These are phyloP conservation scores for Yamadazyma diddensiae DNA, from an alignment of 1,139 yeast genomes.

Conservation along the genomic window DNA sequence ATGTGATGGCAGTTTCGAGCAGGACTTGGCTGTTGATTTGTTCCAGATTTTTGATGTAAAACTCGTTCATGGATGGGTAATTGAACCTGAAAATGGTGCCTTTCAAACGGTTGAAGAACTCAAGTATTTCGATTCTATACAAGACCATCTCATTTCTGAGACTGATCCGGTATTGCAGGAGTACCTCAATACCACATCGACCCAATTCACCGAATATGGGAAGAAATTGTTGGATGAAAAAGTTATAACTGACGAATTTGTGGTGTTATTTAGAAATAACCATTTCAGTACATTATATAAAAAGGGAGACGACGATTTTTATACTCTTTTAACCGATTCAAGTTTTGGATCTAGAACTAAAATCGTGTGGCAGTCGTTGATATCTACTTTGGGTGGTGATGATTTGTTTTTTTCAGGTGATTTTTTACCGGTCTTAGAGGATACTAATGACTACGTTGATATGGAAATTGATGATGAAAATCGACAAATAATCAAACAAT, in stretches of 20 bases:
- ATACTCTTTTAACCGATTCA: conserved; percentile 67
- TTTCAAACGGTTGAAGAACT: conserved; percentile 24
- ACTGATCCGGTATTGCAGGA: conserved; percentile 14
- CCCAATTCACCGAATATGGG: conserved; percentile 73
- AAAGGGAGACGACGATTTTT: conserved; percentile 45
- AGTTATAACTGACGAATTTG: conserved; percentile 38
- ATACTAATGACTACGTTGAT: conserved; percentile 10
- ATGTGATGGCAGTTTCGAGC: conserved; percentile 56
- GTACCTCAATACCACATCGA: conserved; percentile 53
- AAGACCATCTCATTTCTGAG: conserved; percentile 32
- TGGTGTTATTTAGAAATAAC: conserved; percentile 78
- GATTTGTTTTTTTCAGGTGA: conserved; percentile 66
- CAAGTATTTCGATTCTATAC: conserved; percentile 45
- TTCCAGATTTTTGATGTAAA: conserved; percentile 39
- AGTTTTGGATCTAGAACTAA: conserved; percentile 49
- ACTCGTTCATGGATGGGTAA: conserved; percentile 53
- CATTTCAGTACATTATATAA: conserved; percentile 76
- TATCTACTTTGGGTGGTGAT: conserved; percentile 60
- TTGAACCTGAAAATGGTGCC: conserved; percentile 15
- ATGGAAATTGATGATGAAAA: conserved; percentile 13
- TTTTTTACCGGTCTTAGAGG: conserved; percentile 44
- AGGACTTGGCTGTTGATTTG: conserved; percentile 30
- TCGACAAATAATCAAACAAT: conserved; percentile 39
- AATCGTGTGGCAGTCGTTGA: conserved; percentile 76
- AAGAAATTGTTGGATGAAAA: conserved; percentile 43